These are phyloP conservation scores for Pichia sp. DNA, from an alignment of 1,139 yeast species.

Conservation along the genomic window DNA sequence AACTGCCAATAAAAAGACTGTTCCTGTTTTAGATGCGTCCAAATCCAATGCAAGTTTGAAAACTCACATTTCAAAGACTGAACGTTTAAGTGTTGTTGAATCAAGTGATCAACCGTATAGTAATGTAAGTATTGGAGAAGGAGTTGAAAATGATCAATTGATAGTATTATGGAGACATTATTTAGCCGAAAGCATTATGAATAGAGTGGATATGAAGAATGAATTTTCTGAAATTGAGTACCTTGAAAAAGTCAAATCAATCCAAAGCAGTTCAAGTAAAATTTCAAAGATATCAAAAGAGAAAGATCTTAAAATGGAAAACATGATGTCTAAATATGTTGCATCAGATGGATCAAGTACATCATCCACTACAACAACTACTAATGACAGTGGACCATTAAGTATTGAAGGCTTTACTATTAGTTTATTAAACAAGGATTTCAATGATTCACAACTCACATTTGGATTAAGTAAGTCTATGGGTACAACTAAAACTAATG, in stretches of 20 bases:
- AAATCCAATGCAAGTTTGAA: background rate
- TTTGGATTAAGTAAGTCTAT: background rate
- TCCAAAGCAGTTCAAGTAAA: conserved; percentile 3
- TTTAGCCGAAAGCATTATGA: conserved; percentile 22
- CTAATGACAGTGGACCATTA: background rate
- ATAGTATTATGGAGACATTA: conserved; percentile 27
- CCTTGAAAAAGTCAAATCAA: conserved; percentile 7
- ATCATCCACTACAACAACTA: background rate
- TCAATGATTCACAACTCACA: background rate
- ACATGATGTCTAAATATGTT: conserved; percentile 16
- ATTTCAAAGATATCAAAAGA: background rate
- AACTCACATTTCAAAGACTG: background rate
- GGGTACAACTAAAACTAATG: background rate
- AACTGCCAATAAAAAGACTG: background rate
- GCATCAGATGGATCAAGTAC: conserved; percentile 13
- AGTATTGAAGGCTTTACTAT: background rate
- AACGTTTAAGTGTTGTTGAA: conserved; percentile 4
- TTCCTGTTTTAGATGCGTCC: background rate
- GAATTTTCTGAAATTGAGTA: conserved; percentile 18
- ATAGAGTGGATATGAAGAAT: conserved; percentile 26
- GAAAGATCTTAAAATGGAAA: conserved; percentile 13
- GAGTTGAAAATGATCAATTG: conserved; percentile 9
- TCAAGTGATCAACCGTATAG: background rate
- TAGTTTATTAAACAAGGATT: background rate
- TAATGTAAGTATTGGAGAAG: background rate